Evolutionary conservation across 352 stramenopile species (phyloP), one percentile per base, ranked within the genome.

Genomic region (Globisporangium solare): DNA sequence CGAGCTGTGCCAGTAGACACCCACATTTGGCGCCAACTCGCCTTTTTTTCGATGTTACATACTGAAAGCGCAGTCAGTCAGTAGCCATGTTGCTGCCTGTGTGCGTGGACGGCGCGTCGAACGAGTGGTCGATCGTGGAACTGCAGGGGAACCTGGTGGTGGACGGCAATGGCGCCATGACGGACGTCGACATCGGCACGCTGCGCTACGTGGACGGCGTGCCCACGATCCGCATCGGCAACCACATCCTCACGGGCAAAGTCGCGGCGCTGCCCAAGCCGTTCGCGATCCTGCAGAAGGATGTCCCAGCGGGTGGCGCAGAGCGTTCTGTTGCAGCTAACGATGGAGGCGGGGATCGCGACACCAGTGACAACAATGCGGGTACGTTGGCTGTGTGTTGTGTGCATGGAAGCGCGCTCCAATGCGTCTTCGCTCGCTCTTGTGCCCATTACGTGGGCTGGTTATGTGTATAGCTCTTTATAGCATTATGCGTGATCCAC

Each of bases 71-170:
- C n/a, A n/a, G n/a, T n/a, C n/a, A n/a, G n/a, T n/a, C n/a, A 43
- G 12, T n/a, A n/a, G 61, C 12, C 1, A 93, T 93, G 83, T 61
- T 90, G 21, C 59, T 93, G 53, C 75, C 81, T 0, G 64, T 93
- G n/a, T 61, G 67, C 15, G 78, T 89, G 40, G 73, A 92, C 43
- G 75, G 64, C 45, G 79, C 78, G 24, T 52, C 56, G 15, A 83
- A 76, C 31, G 84, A 92, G 67, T 95, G 86, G 86, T 91, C 76
- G 61, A 56, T 95, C 43, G 65, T 95, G 27, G 86, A 95, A 70
- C 77, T 95, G 31, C 86, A 95, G 54, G 86, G 85, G 18, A 70
- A 92, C 37, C 48, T 95, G 3, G 62, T 95, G 14, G 46, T 57
- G 3, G 69, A 79, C 22, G 70, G 73, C 12, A 48, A 46, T 22